Base-by-base conservation (phyloP, 2,329 filamentous ascomycete species). In the Diplodia corticola region DNA sequence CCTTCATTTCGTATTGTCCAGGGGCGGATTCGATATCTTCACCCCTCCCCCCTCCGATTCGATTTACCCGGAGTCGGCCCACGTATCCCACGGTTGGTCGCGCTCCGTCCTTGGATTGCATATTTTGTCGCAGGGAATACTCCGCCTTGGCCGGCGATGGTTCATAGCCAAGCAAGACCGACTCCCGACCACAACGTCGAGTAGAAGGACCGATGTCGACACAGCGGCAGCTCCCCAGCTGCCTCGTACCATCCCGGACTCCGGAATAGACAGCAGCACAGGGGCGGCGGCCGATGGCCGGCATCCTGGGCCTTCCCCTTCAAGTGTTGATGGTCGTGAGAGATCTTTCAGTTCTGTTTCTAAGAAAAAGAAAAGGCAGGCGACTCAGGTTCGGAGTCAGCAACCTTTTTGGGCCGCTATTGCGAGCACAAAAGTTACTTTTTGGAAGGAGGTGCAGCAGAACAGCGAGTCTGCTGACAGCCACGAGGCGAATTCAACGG, bases 341-440 rank as follows among this genome's bases (percentile, higher is more conserved):
- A 87, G 80, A 78, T 75, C 86, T 80, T 81, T 88, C 75, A 81
- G 79, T 70, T 77, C 57, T 48, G 50, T 57, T 64, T 87, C 85
- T 69, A 96, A 95, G 80, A 95, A 92, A 81, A 90, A 91, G 80
- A 88, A 91, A 80, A 94, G 95, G 80, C 92, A 96, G 80, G 94
- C 91, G 75, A 93, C 92, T 67, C 91, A 95, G 78, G 92, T 96
- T 71, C 86, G 93, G 77, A 91, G 92, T 76, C 89, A 92, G 75
- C 93, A 97, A 80, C 93, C 93, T 57, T 86, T 97, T 70, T 97
- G 93, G 93, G 92, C 93, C 69, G 93, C 93, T 55, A 86, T 97
- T 72, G 93, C 93, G 61, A 97, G 92, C 80, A 97, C 93, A 75
- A 97, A 97, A 84, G 93, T 97, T 76, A 94, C 95, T 72, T 92